These are phyloP conservation scores for Bimuria novae-zelandiae DNA, from an alignment of 2,329 filamentous ascomycete species.

Conservation along the genomic window DNA sequence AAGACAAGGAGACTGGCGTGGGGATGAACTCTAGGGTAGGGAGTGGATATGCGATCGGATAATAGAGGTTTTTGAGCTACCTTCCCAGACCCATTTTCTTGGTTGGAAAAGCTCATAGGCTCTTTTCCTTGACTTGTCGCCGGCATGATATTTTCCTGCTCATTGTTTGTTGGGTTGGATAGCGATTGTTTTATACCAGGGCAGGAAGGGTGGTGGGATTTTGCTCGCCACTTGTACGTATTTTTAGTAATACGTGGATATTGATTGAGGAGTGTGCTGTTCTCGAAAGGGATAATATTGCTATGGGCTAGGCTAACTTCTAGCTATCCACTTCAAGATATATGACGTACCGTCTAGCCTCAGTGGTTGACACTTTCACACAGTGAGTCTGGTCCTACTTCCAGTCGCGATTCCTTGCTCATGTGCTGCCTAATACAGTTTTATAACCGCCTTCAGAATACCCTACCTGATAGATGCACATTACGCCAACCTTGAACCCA, in stretches of 20 bases:
- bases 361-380: too few relatives aligned
- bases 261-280: too few relatives aligned
- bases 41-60: neutral
- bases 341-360: too few relatives aligned
- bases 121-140: neutral
- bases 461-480: too few relatives aligned
- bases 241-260: neutral
- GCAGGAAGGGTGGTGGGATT: neutral
- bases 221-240: neutral
- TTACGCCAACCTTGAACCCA: too few relatives aligned
- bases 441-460: too few relatives aligned
- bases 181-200: constrained; percentile 5
- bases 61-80: neutral
- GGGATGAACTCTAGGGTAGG: neutral
- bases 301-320: too few relatives aligned
- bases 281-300: too few relatives aligned
- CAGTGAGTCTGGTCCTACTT: too few relatives aligned
- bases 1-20: neutral
- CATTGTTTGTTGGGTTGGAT: neutral
- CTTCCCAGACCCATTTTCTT: neutral
- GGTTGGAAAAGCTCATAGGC: neutral
- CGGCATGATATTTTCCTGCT: neutral
- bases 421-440: too few relatives aligned
- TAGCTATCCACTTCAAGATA: too few relatives aligned
- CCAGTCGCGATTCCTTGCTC: too few relatives aligned